Base-by-base conservation (phyloP, 129 eudicot species). In the Flaveria robusta region DNA sequence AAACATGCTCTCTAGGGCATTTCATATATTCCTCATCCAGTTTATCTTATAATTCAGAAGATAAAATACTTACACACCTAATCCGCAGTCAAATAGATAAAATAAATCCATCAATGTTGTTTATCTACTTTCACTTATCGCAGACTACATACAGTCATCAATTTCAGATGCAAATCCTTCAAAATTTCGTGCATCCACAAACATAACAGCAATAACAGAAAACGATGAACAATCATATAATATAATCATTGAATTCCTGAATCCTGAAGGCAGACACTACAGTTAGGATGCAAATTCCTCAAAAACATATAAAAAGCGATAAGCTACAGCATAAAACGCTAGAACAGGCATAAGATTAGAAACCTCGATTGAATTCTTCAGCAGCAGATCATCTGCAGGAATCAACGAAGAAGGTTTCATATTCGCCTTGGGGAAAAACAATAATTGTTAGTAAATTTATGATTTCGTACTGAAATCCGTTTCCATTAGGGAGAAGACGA, bases 331-430 rank as follows among this genome's bases (percentile, higher is more conserved):
- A 12, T 27, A 27, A 4, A 5, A 56, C 65, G 8, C 59, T 58
- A 58, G 6, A 58, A 58, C 34, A 9, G 31, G 12, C 0, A 24
- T 46, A 80, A 24, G 65, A 66, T 23, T 18, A 39, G 42, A 68
- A 47, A 93, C 98, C 98, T 90, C 96, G 42, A 93, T 77, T 9
- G 97, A 83, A 64, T 82, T 86, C 73, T 85, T 90, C 74, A 90
- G 83, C 83, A 90, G 46, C 47, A 90, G 87, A 83, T 93, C 91
- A 46, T 93, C 97, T 74, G 85, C 91, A 15, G 96, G 90, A 24
- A 85, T 83, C 96, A 92, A 93, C 27, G 85, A 52, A 76, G 79
- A 42, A 37, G 42, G 12, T 5, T 15, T 63, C 68, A 31, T 64
- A 13, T 34, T 16, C 6, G 12, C 12, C 70, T 16, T 46, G 8